Conservation (phyloP, 306 rosid genomes). For the Prinsepia uniflora region DNA sequence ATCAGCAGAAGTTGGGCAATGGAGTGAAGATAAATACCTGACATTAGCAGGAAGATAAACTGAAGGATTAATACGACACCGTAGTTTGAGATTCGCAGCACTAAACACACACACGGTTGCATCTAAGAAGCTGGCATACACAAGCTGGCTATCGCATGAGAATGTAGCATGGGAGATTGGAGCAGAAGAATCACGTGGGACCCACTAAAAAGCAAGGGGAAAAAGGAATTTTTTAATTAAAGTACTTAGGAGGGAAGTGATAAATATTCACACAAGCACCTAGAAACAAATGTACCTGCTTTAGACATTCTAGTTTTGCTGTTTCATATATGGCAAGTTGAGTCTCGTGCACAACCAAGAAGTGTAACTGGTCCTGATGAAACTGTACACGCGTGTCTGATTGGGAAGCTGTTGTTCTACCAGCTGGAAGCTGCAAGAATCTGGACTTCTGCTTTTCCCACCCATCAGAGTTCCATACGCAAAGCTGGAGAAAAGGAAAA, state of each 20-base stretch:
- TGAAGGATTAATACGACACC: slow-evolving; percentile 83
- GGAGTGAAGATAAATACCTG: slow-evolving; percentile 44
- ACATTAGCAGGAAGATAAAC: slow-evolving; percentile 72
- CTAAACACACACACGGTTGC: slow-evolving; percentile 72
- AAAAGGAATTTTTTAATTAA: slow-evolving; percentile 1
- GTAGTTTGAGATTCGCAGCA: slow-evolving; percentile 72
- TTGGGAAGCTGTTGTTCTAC: slow-evolving; percentile 69
- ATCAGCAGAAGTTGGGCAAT: not conserved
- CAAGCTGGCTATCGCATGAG: slow-evolving; percentile 93
- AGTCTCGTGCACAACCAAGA: slow-evolving; percentile 91
- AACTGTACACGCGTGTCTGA: slow-evolving; percentile 89
- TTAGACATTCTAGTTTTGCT: slow-evolving; percentile 67
- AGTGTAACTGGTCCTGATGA: slow-evolving; percentile 85
- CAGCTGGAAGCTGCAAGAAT: slow-evolving; percentile 80
- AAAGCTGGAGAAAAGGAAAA: slow-evolving; percentile 42
- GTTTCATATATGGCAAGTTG: slow-evolving; percentile 90
- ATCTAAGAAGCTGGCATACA: slow-evolving; percentile 88
- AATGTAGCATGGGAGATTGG: slow-evolving; percentile 93
- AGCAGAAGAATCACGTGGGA: slow-evolving; percentile 68
- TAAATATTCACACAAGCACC: slow-evolving; percentile 5
- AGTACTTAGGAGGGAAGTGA: slow-evolving; percentile 6
- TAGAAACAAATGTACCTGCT: slow-evolving; percentile 50
- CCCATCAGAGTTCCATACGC: slow-evolving; percentile 86
- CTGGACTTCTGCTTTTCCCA: slow-evolving; percentile 91
- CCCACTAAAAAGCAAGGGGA: slow-evolving; percentile 53